phyloP scores from a whole-genome alignment of 768 basidiomycete genomes.

The Trametes villosa region DNA sequence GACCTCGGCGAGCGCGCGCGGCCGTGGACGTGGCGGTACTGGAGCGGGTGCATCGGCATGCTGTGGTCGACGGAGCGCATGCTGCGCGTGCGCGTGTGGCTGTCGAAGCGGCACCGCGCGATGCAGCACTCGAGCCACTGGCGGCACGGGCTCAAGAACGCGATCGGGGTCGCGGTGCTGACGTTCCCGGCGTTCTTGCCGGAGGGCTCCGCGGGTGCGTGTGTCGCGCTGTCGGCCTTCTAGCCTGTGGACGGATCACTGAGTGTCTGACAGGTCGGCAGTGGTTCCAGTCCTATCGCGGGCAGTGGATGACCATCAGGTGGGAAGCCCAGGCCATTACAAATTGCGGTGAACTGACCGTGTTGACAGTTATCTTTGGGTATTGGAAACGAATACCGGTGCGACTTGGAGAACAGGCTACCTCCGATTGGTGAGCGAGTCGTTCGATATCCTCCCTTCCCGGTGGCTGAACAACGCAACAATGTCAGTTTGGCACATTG shows the following conservation, averaged over 20 bases:
- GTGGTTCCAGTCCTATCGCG: slow-evolving; percentile 45
- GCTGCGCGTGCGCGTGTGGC: slow-evolving; percentile 36
- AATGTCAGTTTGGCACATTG: slow-evolving; percentile 35
- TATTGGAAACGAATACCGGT: slow-evolving; percentile 55
- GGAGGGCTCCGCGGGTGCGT: slow-evolving; percentile 37
- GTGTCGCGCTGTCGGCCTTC: too few species aligned
- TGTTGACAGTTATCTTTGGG: slow-evolving; percentile 44
- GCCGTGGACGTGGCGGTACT: slow-evolving; percentile 15
- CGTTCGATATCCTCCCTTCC: too few species aligned
- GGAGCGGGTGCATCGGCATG: slow-evolving; percentile 23
- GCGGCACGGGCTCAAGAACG: slow-evolving; percentile 51
- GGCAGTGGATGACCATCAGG: slow-evolving; percentile 55
- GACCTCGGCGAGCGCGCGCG: not conserved
- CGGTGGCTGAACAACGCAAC: not conserved
- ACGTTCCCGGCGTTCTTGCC: slow-evolving; percentile 50
- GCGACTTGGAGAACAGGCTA: slow-evolving; percentile 54
- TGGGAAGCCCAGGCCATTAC: not conserved
- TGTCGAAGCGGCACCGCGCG: slow-evolving; percentile 38
- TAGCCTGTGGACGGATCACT: not conserved
- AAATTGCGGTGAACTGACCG: not conserved
- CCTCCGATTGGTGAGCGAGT: slow-evolving; percentile 44
- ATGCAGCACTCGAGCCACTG: slow-evolving; percentile 47
- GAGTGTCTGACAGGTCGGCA: slow-evolving; percentile 32
- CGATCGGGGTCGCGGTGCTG: slow-evolving; percentile 46
- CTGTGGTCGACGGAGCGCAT: slow-evolving; percentile 28